Evolutionary conservation across 139 green algal genomes (phyloP), one percentile per base, ranked within the genome.

Genomic region (Chlorella sp.): DNA sequence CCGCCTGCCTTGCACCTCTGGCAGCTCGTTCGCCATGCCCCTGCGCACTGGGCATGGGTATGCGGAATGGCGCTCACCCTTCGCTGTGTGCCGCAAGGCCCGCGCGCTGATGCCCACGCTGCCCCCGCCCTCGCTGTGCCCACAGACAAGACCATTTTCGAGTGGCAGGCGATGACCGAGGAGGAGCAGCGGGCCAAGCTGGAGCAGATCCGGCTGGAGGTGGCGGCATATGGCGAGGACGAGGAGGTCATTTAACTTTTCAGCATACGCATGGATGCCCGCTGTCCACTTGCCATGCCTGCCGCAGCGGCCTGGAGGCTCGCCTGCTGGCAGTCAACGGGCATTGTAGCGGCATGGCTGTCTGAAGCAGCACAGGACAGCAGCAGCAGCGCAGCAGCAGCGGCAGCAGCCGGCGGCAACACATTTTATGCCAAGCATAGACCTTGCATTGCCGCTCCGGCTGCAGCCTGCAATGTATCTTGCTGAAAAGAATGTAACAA

Each of bases 141-240:
- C 24, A 41, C 77, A 83, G 79, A 84, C 64, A 76, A 76, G 43
- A 40, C 32, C 0, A 34, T 99, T 19, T 98, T 99, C 79, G 70
- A 73, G 51, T 90, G 87, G 34, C 41, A 69, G 36, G 54, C 62
- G 22, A 64, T 87, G 82, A 51, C 28, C 34, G 40, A 73, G 36
- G 82, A 76, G 19, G 82, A 85, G 62, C 73, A 89, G 80, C 54
- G 48, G 81, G 60, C 56, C 28, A 8, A 14, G 69, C 44, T 85
- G 51, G 36, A 30, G 51, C 36, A 41, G 68, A 24, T 85, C 69
- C 80, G 43, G 38, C 38, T 19, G 77, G 51, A 81, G 76, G 46
- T n/a, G 70, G 38, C n/a, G 41, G 32, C 36, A 1, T 32, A 44
- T 26, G 38, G n/a, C 43, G 73, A 60, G 43, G 44, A 79, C 16